Conservation (phyloP, 805 yeast species). For the Candida wancherniae region DNA sequence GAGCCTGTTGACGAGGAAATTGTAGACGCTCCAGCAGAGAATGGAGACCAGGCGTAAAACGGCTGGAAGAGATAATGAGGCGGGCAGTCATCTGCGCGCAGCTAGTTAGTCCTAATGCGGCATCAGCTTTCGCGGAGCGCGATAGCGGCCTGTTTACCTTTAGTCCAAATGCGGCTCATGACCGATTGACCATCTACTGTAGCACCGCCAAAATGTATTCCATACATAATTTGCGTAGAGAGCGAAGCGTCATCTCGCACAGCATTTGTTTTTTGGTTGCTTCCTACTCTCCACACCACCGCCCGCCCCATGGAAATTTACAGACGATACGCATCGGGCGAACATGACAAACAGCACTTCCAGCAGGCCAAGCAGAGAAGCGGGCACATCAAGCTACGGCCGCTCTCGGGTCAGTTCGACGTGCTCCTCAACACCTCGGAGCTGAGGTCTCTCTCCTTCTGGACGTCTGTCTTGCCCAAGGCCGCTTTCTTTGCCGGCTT, state of each 20-base stretch:
- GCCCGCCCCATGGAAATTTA: conserved; percentile 31
- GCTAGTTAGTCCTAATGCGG: no score
- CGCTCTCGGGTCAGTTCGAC: conserved; percentile 25
- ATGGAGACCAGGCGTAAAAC: conserved; percentile 1
- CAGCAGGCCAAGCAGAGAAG: conserved; percentile 5
- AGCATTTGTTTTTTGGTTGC: no score
- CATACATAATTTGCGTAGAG: no score
- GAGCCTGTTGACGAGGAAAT: conserved; percentile 1
- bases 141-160: conserved; percentile 5
- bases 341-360: conserved; percentile 22
- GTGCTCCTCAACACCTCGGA: conserved; percentile 2
- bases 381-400: conserved; percentile 18
- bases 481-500: conserved; percentile 51
- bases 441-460: conserved; percentile 14
- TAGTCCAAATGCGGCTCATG: conserved; percentile 4
- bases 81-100: no score
- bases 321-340: conserved; percentile 35
- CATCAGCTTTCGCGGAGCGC: conserved; percentile 1
- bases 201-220: no score
- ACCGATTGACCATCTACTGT: not conserved
- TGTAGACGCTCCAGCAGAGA: conserved; percentile 1
- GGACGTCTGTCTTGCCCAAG: conserved; percentile 41
- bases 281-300: conserved; percentile 1
- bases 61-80: no score
- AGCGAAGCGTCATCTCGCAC: no score